Evolutionary conservation across 768 basidiomycete genomes (phyloP).

Genomic region (Neoboletus brunneissimus): DNA sequence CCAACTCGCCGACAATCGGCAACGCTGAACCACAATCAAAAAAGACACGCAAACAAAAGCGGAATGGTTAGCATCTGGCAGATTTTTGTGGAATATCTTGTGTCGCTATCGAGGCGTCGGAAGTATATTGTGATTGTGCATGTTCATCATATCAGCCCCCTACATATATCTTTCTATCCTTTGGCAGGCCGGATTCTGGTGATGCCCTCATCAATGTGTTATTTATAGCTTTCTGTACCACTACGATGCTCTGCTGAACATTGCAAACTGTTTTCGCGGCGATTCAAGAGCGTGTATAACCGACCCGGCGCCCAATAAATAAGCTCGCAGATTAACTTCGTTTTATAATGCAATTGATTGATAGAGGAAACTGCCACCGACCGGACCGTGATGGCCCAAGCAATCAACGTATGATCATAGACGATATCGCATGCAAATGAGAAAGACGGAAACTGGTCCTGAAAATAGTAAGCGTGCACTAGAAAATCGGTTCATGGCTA

Average conservation of each 20-base stretch:
- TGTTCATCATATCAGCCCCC: constrained; percentile 14
- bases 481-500: constrained; percentile 56
- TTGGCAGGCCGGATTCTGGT: constrained; percentile 30
- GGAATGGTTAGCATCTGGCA: constrained; percentile 44
- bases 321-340: constrained; percentile 17
- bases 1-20: constrained; percentile 51
- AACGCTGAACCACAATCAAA: constrained; percentile 45
- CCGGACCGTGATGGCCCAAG: constrained; percentile 4
- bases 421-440: constrained; percentile 16
- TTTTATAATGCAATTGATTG: background rate
- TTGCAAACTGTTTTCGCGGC: constrained; percentile 15
- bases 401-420: constrained; percentile 13
- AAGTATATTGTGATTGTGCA: constrained; percentile 30
- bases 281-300: background rate
- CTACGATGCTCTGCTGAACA: constrained; percentile 24
- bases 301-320: constrained; percentile 8
- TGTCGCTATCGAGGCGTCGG: constrained; percentile 30
- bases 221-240: constrained; percentile 39
- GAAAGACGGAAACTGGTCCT: background rate
- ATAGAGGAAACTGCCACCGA: background rate
- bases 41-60: constrained; percentile 57
- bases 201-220: constrained; percentile 28
- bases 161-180: constrained; percentile 31
- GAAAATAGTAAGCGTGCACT: constrained; percentile 3
- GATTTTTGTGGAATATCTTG: constrained; percentile 35